Base-by-base conservation (phyloP, 805 yeast species). In the Candida nitratophila region DNA sequence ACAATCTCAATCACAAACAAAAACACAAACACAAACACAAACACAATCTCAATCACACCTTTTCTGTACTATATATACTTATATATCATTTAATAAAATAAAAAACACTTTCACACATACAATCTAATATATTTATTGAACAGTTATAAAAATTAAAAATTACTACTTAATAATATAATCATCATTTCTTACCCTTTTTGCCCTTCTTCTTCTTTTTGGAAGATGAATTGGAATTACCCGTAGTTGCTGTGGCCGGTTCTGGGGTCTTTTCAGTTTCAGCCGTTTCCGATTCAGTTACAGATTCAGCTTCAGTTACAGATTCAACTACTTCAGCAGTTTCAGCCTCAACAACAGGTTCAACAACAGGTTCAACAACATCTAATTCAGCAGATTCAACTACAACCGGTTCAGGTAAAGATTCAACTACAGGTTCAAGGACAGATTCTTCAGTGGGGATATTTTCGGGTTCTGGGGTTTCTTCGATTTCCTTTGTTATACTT, bases 141-240 rank as follows among this genome's bases (percentile, higher is more conserved):
- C n/a, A n/a, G n/a, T n/a, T n/a, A n/a, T n/a, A n/a, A n/a, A n/a
- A n/a, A n/a, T n/a, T n/a, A n/a, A n/a, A n/a, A n/a, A n/a, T n/a
- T n/a, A 31, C 12, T 21, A 30, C 16, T 30, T 24, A 24, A 24
- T 10, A 24, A 24, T 10, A 24, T 33, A 5, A 33, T 41, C 24
- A 37, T 52, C 54, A 59, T 47, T 61, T 63, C 53, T 63, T 65
- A 48, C 63, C 64, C 49, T 64, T 61, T 49, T 57, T 65, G 44
- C 59, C 60, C 41, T 64, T 64, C 37, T 59, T 62, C 43, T 61
- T 65, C 47, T 62, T 64, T 51, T 49, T 32, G 21, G 44, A 21
- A 16, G 39, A 41, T 2, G 41, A 24, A 27, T 14, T 27, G 14
- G 31, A 27, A 27, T 27, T 27, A 27, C 12, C 31, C 9, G 31